Evolutionary conservation across 495 filamentous ascomycete species (phyloP).

Genomic region (Talaromyces nanjingensis): DNA sequence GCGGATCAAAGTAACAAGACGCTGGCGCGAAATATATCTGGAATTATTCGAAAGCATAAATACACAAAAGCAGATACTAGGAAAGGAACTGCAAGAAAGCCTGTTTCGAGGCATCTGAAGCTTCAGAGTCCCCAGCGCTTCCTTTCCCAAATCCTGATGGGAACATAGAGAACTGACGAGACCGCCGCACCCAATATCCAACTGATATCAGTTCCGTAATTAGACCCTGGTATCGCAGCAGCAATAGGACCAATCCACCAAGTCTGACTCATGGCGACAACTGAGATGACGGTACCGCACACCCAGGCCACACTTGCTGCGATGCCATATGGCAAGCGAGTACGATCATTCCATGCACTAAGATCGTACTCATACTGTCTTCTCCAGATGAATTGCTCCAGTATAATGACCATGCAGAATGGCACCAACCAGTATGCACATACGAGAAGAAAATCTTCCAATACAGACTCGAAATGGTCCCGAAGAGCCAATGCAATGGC

Average conservation of each 20-base stretch:
- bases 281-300: background rate
- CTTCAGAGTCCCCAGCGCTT: background rate
- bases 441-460: too few relatives aligned
- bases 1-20: background rate
- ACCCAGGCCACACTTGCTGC: background rate
- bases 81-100: background rate
- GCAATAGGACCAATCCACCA: background rate
- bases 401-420: too few relatives aligned
- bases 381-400: background rate
- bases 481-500: too few relatives aligned
- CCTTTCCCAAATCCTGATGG: background rate
- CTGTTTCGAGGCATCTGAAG: background rate
- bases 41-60: background rate
- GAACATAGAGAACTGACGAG: background rate
- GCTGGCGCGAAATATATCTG: background rate
- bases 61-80: background rate
- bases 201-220: background rate
- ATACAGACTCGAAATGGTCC: too few relatives aligned
- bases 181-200: background rate
- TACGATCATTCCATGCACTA: background rate
- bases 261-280: background rate
- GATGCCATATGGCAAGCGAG: background rate
- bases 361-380: background rate
- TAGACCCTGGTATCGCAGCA: background rate
- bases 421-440: too few relatives aligned